Base-by-base conservation (phyloP, 148 eudicot genomes). In the Limonium bicolor region DNA sequence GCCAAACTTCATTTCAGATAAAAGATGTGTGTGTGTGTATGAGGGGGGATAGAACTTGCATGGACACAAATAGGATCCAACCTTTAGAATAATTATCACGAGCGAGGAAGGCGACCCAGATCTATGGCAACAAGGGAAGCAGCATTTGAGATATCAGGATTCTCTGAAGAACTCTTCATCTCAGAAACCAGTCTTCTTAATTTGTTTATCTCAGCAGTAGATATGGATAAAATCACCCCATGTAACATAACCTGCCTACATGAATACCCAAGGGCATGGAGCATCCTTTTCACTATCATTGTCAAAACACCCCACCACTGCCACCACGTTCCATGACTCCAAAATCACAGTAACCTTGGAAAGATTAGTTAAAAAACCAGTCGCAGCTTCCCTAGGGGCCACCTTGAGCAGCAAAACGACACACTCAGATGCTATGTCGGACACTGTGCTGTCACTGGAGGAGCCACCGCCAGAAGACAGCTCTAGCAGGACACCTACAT, bases 331-430 rank as follows among this genome's bases (percentile, higher is more conserved):
- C 66, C 72, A 69, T 4, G 56, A 36, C 37, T 75, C 93, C 29
- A 86, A 68, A 18, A 75, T 54, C 7, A 53, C 40, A 33, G 54
- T 56, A 12, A 75, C 78, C 54, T 75, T 86, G 23, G 77, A 62
- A 42, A 86, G 84, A 60, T 70, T 74, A 29, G 86, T 70, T 20
- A 86, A 65, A 50, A 86, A 70, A 25, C 80, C 77, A 10, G 82
- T 75, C 12, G 96, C 75, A 40, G 86, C 93, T 68, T 86, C 96
- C 52, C 93, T 72, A 4, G 96, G 78, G 44, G 93, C 86, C 28
- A 54, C 66, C 57, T 55, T 68, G 58, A 86, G 64, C 54, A 81
- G 51, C 50, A 81, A 62, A 42, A 75, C 76, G 25, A 86, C 68
- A 45, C 96, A 81, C 39, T 81, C 96, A 1, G 96, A 86, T 17